Evolutionary conservation across 2,329 filamentous ascomycete species (phyloP).

Genomic region (Verticillium klebahnii): DNA sequence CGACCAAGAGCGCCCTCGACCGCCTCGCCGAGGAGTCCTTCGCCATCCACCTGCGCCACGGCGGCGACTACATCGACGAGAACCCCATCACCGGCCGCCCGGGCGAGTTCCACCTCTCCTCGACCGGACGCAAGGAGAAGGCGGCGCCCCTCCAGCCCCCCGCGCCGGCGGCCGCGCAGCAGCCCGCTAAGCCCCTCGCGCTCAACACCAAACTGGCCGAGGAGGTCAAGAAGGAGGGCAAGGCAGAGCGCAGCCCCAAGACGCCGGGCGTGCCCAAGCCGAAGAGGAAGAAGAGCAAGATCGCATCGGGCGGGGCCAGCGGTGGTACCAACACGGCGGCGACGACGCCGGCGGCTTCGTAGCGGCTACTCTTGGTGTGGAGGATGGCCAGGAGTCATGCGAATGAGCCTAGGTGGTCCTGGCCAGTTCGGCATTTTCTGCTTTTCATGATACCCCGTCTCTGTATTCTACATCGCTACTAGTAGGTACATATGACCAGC

Average conservation of each 20-base stretch:
- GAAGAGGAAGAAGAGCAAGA: conserved; percentile 45
- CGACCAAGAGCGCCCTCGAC: conserved; percentile 35
- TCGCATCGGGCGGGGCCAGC: conserved; percentile 12
- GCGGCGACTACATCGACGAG: conserved; percentile 63
- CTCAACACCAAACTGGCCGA: conserved; percentile 37
- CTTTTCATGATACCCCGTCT: neutral
- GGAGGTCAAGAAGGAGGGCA: conserved; percentile 38
- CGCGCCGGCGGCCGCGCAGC: conserved; percentile 3
- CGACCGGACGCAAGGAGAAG: conserved; percentile 51
- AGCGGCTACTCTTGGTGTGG: neutral
- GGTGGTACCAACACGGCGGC: conserved; percentile 1
- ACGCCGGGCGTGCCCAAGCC: conserved; percentile 36
- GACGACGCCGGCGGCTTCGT: neutral
- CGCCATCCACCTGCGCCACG: conserved; percentile 51
- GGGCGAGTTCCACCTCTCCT: conserved; percentile 60
- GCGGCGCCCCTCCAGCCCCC: conserved; percentile 12
- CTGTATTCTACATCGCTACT: neutral
- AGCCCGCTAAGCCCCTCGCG: conserved; percentile 17
- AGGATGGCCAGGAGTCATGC: neutral
- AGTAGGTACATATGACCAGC: neutral
- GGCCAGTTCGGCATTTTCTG: neutral
- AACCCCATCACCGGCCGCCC: conserved; percentile 64
- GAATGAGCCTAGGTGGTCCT: neutral
- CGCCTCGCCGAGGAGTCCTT: conserved; percentile 54
- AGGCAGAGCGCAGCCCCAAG: conserved; percentile 38